Base-by-base conservation (phyloP, 2,329 filamentous ascomycete species). In the Cladosporium sp. region DNA sequence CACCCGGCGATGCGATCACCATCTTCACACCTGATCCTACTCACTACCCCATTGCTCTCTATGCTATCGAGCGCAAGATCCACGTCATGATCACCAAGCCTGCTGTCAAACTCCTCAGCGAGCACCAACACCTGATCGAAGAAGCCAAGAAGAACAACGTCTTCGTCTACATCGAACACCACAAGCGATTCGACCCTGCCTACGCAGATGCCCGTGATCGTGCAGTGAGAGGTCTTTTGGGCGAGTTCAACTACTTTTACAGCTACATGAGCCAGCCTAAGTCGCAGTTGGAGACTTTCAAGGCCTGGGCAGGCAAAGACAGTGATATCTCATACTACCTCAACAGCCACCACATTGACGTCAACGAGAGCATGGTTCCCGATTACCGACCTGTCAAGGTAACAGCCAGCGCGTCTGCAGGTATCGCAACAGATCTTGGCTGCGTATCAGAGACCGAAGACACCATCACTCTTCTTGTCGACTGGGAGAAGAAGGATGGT, bases 201-300 rank as follows among this genome's bases (percentile, higher is more conserved):
- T 97, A 97, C 77, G 85, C 90, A 13, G 92, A 97, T 73, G 93
- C 93, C 13, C 84, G 87, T 50, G 87, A 87, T 76, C 86, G 88
- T 66, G 90, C 90, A 13, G 77, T 84, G 69, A 85, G 80, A 34
- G 69, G 69, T 37, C 62, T 51, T 54, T 79, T 97, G 7, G 92
- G 92, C 63, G 91, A 96, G 76, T 97, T 97, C 84, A 96, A 96
- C 80, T 97, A 97, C 81, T 97, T 96, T 73, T 97, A 96, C 82
- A 88, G 84, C 66, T 97, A 97, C 83, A 96, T 96, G 91, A 90
- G 86, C 50, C 91, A 96, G 79, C 89, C 88, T 60, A 96, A 95
- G 77, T 90, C 82, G 51, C 91, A 96, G 77, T 83, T 96, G 48
- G 89, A 95, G 79, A 96, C 91, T 0, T 96, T 96, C 85, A 92